A percentile compares a stretch with the other conserved stretches of the same genome.
phyloP scores from a whole-genome alignment of 805 yeast genomes.

The Kodamaea kakaduensis region DNA sequence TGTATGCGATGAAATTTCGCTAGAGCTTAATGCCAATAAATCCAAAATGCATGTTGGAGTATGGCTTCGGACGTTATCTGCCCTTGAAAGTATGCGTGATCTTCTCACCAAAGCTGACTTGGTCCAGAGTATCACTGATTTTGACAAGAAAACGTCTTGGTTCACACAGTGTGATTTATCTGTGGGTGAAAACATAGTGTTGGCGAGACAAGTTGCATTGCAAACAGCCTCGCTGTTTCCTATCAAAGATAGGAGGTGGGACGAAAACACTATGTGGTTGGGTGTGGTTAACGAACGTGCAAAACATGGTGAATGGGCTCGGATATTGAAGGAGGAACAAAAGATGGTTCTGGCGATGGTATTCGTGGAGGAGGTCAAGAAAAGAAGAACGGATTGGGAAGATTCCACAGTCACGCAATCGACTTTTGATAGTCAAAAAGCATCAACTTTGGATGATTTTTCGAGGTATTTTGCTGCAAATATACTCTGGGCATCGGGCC shows the following conservation, averaged over 20 bases:
- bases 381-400: slow-evolving; percentile 7
- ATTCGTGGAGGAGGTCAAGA: slow-evolving; percentile 35
- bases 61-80: slow-evolving; percentile 3
- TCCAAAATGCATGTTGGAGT: background rate
- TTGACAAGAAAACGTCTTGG: slow-evolving; percentile 31
- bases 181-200: slow-evolving; percentile 40
- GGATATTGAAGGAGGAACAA: slow-evolving; percentile 38
- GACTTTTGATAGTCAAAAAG: too few relatives aligned
- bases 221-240: slow-evolving; percentile 22
- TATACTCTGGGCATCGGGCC: slow-evolving; percentile 63
- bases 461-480: slow-evolving; percentile 51
- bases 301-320: slow-evolving; percentile 40
- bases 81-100: background rate
- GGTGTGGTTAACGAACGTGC: slow-evolving; percentile 36
- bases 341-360: slow-evolving; percentile 49
- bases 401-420: too few relatives aligned
- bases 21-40: slow-evolving; percentile 16
- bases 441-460: too few relatives aligned
- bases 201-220: slow-evolving; percentile 38
- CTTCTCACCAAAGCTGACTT: background rate
- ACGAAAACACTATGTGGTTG: slow-evolving; percentile 13
- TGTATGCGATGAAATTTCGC: slow-evolving; percentile 19
- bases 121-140: slow-evolving; percentile 10
- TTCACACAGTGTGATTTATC: slow-evolving; percentile 29
- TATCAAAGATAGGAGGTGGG: background rate